A percentile compares a stretch with the other conserved stretches of the same genome.
These are phyloP conservation scores for Pleurotus cornucopiae DNA, from an alignment of 768 basidiomycete species.

Conservation along the genomic window DNA sequence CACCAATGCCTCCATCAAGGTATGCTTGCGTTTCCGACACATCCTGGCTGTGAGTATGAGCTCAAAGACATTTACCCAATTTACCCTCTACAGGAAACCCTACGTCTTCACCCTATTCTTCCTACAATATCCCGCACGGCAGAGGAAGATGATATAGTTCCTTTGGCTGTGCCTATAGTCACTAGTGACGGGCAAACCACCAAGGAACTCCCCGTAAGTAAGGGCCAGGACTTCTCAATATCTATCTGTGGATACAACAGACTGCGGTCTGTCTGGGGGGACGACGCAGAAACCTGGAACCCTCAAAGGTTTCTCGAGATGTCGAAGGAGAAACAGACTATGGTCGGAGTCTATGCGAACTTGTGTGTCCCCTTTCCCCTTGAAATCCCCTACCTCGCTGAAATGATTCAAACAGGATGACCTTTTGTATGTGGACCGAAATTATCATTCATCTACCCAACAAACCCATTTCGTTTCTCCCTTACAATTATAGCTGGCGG, in stretches of 20 bases:
- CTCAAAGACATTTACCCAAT: not conserved
- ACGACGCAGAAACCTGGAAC: conserved; percentile 18
- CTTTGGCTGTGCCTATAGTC: conserved; percentile 33
- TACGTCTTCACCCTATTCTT: conserved; percentile 28
- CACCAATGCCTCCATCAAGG: conserved; percentile 6
- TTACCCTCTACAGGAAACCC: conserved; percentile 17
- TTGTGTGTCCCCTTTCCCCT: conserved; percentile 16
- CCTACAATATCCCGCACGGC: conserved; percentile 18
- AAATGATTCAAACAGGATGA: not conserved
- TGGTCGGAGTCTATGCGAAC: conserved; percentile 20
- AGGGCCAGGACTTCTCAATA: conserved; percentile 27
- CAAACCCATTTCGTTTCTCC: not conserved
- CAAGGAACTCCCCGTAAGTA: conserved; percentile 26
- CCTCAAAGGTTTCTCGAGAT: conserved; percentile 15
- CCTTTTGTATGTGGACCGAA: not conserved
- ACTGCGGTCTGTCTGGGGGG: conserved; percentile 17
- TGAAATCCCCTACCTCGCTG: not conserved
- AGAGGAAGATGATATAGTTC: conserved; percentile 33
- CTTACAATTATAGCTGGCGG: not conserved
- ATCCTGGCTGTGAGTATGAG: not conserved
- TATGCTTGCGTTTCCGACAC: not conserved
- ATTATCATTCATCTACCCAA: not conserved
- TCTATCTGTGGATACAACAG: conserved; percentile 34
- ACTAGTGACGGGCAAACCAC: conserved; percentile 27
- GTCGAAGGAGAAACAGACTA: conserved; percentile 9